Evolutionary conservation across 2,329 filamentous ascomycete species (phyloP).

Genomic region (Cladobotryum protrusum): DNA sequence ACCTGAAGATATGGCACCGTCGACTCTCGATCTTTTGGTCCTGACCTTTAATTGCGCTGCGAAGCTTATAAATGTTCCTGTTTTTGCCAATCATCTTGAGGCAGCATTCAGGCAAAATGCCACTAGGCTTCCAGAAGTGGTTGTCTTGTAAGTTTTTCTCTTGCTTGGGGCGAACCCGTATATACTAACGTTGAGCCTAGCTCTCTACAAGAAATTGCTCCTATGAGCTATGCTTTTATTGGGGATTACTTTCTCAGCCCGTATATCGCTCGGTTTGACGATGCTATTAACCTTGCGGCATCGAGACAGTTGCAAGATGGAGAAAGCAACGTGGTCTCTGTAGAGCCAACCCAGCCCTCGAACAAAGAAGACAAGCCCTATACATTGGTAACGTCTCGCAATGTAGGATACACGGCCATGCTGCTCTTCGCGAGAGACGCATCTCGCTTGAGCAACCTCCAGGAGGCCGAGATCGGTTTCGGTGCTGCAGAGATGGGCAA

Average conservation of each 20-base stretch:
- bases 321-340: constrained; percentile 12
- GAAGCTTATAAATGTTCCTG: constrained; percentile 58
- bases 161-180: not conserved
- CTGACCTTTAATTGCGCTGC: constrained; percentile 88
- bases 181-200: constrained; percentile 23
- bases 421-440: constrained; percentile 72
- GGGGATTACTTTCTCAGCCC: constrained; percentile 71
- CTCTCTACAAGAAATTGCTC: constrained; percentile 88
- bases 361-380: constrained; percentile 41
- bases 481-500: constrained; percentile 87
- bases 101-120: constrained; percentile 46
- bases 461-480: constrained; percentile 77
- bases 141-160: constrained; percentile 47
- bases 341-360: constrained; percentile 8
- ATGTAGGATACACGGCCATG: constrained; percentile 84
- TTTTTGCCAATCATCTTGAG: constrained; percentile 67
- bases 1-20: constrained; percentile 28
- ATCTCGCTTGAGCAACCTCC: constrained; percentile 55
- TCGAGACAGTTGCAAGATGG: constrained; percentile 28
- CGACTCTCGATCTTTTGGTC: constrained; percentile 64
- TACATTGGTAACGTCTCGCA: constrained; percentile 61
- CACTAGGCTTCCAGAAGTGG: constrained; percentile 44
- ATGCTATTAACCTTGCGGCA: constrained; percentile 66
- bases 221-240: constrained; percentile 76
- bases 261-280: constrained; percentile 66